These are phyloP conservation scores for Magnusiomyces fungicola DNA, from an alignment of 1,139 yeast genomes.

Conservation along the genomic window DNA sequence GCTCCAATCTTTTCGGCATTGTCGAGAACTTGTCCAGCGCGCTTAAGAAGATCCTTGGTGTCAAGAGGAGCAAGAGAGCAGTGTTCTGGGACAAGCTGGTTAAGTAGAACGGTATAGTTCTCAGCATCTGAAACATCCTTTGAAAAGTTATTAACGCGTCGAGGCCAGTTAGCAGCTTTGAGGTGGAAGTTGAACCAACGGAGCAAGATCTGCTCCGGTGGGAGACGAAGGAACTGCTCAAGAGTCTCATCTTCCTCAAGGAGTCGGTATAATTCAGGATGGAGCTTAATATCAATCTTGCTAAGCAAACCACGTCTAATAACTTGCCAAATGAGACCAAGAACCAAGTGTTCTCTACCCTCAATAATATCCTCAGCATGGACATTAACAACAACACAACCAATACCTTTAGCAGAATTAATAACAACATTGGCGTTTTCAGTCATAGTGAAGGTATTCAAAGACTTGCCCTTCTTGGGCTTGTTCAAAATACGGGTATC, in stretches of 20 bases:
- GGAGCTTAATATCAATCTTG: conserved; percentile 91
- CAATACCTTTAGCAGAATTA: conserved; percentile 97
- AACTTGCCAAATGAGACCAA: conserved; percentile 97
- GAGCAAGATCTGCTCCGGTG: conserved; percentile 93
- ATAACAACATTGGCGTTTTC: conserved; percentile 97
- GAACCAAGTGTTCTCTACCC: conserved; percentile 90
- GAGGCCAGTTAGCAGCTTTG: conserved; percentile 85
- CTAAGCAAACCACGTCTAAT: conserved; percentile 91
- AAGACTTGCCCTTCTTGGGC: conserved; percentile 72
- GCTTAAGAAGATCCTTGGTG: conserved; percentile 55
- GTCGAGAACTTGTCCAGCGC: conserved; percentile 80
- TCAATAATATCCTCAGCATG: conserved; percentile 96
- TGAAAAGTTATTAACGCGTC: conserved; percentile 80
- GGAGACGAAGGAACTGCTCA: conserved; percentile 90
- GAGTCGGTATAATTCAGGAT: conserved; percentile 92
- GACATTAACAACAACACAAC: conserved; percentile 95
- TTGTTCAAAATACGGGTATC: conserved; percentile 94
- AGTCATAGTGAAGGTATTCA: conserved; percentile 90
- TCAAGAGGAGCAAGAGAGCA: conserved; percentile 81
- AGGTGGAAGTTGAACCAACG: conserved; percentile 98
- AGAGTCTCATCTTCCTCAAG: conserved; percentile 95
- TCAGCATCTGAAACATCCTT: conserved; percentile 92
- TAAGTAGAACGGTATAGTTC: conserved; percentile 79
- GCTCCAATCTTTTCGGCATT: conserved; percentile 90
- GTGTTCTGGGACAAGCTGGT: conserved; percentile 78